phyloP scores from a whole-genome alignment of 2,329 filamentous ascomycete genomes.

The Pseudogymnoascus sp. region DNA sequence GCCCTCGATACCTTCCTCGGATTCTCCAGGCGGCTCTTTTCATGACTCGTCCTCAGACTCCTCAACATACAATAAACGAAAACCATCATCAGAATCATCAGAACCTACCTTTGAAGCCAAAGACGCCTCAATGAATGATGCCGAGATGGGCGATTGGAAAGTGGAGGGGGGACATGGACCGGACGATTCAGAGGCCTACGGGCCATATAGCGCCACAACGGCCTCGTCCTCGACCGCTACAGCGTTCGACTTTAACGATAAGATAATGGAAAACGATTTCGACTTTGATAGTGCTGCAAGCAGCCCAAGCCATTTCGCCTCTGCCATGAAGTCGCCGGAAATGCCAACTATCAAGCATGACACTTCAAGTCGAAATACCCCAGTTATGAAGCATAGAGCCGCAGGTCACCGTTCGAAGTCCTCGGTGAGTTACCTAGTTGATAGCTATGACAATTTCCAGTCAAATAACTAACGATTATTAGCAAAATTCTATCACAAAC shows the following conservation, averaged over 20 bases:
- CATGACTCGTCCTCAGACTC: conserved; percentile 48
- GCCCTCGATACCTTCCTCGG: conserved; percentile 22
- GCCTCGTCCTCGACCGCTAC: conserved; percentile 30
- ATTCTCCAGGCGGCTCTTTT: conserved; percentile 33
- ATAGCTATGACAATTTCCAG: background rate
- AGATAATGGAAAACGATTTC: conserved; percentile 43
- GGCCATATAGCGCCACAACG: conserved; percentile 32
- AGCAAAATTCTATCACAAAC: conserved; percentile 47
- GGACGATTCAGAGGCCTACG: conserved; percentile 34
- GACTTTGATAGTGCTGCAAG: conserved; percentile 53
- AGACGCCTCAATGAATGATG: conserved; percentile 39
- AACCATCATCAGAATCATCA: conserved; percentile 40
- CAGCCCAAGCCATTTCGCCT: conserved; percentile 40
- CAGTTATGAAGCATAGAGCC: conserved; percentile 21
- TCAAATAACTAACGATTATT: conserved; percentile 25
- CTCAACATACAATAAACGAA: conserved; percentile 39
- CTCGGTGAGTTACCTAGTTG: conserved; percentile 33
- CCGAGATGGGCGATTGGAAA: conserved; percentile 39
- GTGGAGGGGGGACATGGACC: conserved; percentile 30
- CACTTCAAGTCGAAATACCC: conserved; percentile 23
- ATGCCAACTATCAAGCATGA: conserved; percentile 37
- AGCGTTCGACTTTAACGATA: conserved; percentile 35
- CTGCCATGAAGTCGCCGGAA: conserved; percentile 34
- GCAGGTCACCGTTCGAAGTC: conserved; percentile 34
- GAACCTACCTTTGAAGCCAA: conserved; percentile 36